These are phyloP conservation scores for Haematococcus lacustris DNA, from an alignment of 139 green algal genomes.

Conservation along the genomic window DNA sequence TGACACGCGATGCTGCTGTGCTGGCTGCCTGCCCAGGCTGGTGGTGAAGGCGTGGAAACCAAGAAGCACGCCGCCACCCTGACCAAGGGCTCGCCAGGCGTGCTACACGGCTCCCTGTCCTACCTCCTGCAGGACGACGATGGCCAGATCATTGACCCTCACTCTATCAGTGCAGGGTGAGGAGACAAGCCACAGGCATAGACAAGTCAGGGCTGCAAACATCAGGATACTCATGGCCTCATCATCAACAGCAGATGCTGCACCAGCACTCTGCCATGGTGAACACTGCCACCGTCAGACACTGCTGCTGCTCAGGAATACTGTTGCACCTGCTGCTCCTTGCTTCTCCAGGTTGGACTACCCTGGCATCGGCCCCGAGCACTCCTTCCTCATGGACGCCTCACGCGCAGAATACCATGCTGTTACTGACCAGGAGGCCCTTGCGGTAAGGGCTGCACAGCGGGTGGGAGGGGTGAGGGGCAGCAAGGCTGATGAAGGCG, in stretches of 20 bases:
- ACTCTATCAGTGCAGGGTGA: constrained; percentile 93
- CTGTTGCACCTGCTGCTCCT: no score
- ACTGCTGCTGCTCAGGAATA: no score
- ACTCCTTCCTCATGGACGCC: constrained; percentile 95
- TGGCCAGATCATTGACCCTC: constrained; percentile 96
- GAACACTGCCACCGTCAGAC: no score
- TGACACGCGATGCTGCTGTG: constrained; percentile 1
- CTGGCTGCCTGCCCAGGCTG: constrained; percentile 60
- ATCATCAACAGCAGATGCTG: no score
- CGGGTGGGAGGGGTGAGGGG: no score
- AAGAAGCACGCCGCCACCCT: constrained; percentile 96
- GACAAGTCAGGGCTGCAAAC: no score
- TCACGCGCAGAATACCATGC: constrained; percentile 89
- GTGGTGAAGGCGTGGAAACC: constrained; percentile 84
- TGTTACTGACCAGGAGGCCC: constrained; percentile 86
- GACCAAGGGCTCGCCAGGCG: constrained; percentile 85
- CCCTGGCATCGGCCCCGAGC: constrained; percentile 93
- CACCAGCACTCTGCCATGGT: no score
- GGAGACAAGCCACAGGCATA: no score
- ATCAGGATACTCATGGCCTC: no score
- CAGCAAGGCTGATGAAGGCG: no score
- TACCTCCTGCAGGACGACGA: constrained; percentile 96
- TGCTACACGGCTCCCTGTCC: constrained; percentile 92
- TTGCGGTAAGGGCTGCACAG: constrained; percentile 16
- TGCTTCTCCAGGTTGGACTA: constrained; percentile 84